A percentile compares a stretch with the other conserved stretches of the same genome.
phyloP scores from a whole-genome alignment of 1,284 basidiomycete species.

The Ceratorhiza oryzae-sativae region DNA sequence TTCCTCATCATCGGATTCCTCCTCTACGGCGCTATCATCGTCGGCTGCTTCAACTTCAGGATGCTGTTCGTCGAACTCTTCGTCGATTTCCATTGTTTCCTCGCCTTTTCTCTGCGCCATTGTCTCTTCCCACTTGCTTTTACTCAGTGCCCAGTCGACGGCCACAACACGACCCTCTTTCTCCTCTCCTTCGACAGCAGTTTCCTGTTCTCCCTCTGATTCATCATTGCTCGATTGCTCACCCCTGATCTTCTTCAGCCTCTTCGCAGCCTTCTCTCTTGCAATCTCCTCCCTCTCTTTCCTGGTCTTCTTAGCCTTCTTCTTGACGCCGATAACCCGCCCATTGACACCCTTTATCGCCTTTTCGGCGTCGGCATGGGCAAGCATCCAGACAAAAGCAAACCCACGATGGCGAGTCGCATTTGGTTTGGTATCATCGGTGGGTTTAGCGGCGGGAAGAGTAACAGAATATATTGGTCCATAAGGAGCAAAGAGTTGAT shows the following conservation, averaged over 20 bases:
- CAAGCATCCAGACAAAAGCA: constrained; percentile 95
- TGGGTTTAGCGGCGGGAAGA: constrained; percentile 62
- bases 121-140: constrained; percentile 89
- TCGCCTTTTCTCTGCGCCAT: constrained; percentile 54
- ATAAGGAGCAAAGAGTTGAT: constrained; percentile 85
- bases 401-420: constrained; percentile 75
- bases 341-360: constrained; percentile 89
- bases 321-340: constrained; percentile 61
- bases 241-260: constrained; percentile 50
- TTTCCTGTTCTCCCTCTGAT: constrained; percentile 48
- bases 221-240: constrained; percentile 52
- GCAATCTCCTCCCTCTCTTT: constrained; percentile 43
- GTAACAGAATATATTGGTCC: constrained; percentile 89
- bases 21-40: constrained; percentile 47
- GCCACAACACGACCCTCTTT: constrained; percentile 75
- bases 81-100: constrained; percentile 49
- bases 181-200: constrained; percentile 49
- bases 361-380: constrained; percentile 82
- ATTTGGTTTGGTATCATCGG: constrained; percentile 48
- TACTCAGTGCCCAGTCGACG: constrained; percentile 96
- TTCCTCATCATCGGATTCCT: constrained; percentile 50
- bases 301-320: constrained; percentile 62
- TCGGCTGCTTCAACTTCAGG: constrained; percentile 48
- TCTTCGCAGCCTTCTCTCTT: constrained; percentile 51
- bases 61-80: constrained; percentile 52